Evolutionary conservation across 768 basidiomycete species (phyloP), one percentile per base, ranked within the genome.

Genomic region (Panaeolus cyanescens): DNA sequence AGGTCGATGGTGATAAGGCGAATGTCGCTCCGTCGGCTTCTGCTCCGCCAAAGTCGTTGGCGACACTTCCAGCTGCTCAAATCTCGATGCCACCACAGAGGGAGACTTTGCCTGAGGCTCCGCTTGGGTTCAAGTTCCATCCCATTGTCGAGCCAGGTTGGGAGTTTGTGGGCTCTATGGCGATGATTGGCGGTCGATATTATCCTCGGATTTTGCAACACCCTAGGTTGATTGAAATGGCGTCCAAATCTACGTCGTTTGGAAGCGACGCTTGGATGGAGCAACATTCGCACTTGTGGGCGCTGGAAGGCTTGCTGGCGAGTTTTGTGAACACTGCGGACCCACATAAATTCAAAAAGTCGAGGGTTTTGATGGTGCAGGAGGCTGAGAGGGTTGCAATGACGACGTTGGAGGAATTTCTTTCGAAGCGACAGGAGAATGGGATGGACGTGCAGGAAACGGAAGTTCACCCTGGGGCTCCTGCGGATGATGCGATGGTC

Each of bases 141-240:
- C 79, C 84, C 0, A 87, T 95, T 59, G 78, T 92, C 13, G 68
- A 78, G 2, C 76, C 85, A 6, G 88, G 83, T 0, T 71, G 83
- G 61, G 91, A 93, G 72, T 82, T 82, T 15, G 82, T 90, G 19
- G 64, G 92, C n/a, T 86, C 86, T 2, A 78, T 93, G 39, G 83
- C 85, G 33, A 76, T 92, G 53, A 80, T 95, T 62, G 85, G 85
- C 32, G 93, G 93, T 32, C 81, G 93, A 59, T 95, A 95, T 71
- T 95, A 95, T 69, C 90, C 92, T 4, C 76, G 80, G 5, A 78
- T 95, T 33, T 79, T 93, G 22, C 68, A 77, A 20, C 90, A 92
- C 67, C 90, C 90, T 1, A 76, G 87, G 33, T 73, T 93, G 19
- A 72, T 71, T 12, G 71, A 74, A 4, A 66, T 65, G 20, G 67